Base-by-base conservation (phyloP, 768 basidiomycete species). In the Glaciozyma martinii region DNA sequence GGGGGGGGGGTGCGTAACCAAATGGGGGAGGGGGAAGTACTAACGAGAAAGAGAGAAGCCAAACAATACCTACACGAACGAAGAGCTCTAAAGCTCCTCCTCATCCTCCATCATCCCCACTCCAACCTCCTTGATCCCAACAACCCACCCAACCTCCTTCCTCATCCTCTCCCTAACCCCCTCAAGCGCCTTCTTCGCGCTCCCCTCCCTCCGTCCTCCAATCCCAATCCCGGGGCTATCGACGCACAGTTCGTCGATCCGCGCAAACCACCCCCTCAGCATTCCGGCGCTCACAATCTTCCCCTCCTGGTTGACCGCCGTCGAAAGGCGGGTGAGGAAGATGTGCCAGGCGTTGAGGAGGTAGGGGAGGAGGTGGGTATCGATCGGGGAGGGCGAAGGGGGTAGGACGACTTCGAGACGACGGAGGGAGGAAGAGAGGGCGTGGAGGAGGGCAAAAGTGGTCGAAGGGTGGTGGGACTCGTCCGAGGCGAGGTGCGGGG, bases 141-240 rank as follows among this genome's bases (percentile, higher is more conserved):
- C 62, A 2, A 71, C 30, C 73, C 73, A 74, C 2, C 73, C 73
- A 3, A 74, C 46, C 54, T 74, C 73, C 43, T 37, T 64, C 46
- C 63, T 59, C 57, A 66, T 54, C 43, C 73, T 33, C 13, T 70
- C 70, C 50, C 71, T n/a, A 7, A 74, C 66, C 16, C 66, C 73
- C 27, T 70, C 71, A 46, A 61, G 60, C 42, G 68, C 66, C 52
- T 60, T 67, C 55, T 66, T 59, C 15, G 42, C 54, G 64, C 21
- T 40, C 46, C n/a, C 56, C 30, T 32, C 43, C 25, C 25, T 32
- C 40, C 30, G 7, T 37, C 49, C 37, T 19, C 19, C 21, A 3
- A n/a, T 19, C 33, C 43, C 32, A 3, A 27, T 58, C 6, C 18
- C 29, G 2, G 33, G 18, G 40, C 46, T 32, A 40, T 19, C 32